Base-by-base conservation (phyloP, 306 rosid genomes). In the Trifolium fragiferum region DNA sequence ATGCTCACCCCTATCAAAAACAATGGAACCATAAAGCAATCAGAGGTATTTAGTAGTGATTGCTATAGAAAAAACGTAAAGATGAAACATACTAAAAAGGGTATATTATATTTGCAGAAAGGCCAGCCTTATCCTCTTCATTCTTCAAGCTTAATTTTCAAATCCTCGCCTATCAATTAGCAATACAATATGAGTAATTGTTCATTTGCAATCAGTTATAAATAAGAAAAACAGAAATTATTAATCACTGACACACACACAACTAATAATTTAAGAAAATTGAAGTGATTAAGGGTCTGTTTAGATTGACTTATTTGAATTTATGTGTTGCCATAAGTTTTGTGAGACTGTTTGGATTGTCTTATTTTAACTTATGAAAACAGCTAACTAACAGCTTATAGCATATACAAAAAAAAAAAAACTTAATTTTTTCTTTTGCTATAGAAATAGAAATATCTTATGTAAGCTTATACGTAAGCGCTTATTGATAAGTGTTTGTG, bases 151-250 rank as follows among this genome's bases (percentile, higher is more conserved):
- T 86, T 68, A 76, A 92, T 76, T 80, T 81, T 86, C 80, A 88
- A 84, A 85, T 94, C 97, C 64, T 88, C 86, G 1, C 97, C 97
- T 92, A 87, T 70, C 32, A 65, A 53, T 71, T 57, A 76, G 68
- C 74, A 79, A 41, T 70, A 15, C 72, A 80, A 40, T 5, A 35
- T 1, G 46, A 77, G 73, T 75, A 67, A 78, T 67, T 27, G 59
- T 32, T 66, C 69, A 61, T 25, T 15, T 11, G 15, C 3, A 74
- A 75, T 75, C 27, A 73, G 32, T 13, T 6, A 63, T 23, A 66
- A 77, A 70, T 16, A 41, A 65, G 57, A 68, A 65, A 80, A 47
- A 7, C 1, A 64, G 10, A 47, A 47, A 49, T 8, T n/a, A 49
- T n/a, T 8, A 49, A 46, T 14, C 51, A 46, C 51, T 46, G 7